A percentile compares a stretch with the other conserved stretches of the same genome.
Conservation (phyloP, 2,329 filamentous ascomycete species). For the Escovopsis sp. region DNA sequence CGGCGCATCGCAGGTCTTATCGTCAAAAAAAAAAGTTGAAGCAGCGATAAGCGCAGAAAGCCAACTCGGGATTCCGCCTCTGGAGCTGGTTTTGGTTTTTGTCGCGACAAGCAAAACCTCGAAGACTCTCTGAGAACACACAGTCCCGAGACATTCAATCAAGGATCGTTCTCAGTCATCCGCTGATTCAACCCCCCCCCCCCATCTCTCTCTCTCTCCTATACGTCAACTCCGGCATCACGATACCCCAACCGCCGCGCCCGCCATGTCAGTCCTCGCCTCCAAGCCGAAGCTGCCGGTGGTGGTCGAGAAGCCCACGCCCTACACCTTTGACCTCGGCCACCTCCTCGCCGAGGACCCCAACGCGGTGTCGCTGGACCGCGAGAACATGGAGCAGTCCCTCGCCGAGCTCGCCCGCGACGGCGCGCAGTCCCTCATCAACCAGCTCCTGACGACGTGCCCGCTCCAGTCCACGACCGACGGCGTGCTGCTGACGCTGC, state of each 20-base stretch:
- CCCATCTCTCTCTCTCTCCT: too few species aligned
- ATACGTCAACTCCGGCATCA: too few species aligned
- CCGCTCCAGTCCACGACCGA: conserved; percentile 54
- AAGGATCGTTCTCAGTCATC: too few species aligned
- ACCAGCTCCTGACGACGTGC: conserved; percentile 85
- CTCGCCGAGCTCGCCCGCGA: conserved; percentile 68
- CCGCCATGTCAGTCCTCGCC: conserved; percentile 21
- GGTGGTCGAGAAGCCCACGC: conserved; percentile 65
- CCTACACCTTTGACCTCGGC: conserved; percentile 86
- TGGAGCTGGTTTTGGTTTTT: background rate
- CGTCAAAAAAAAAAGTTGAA: conserved; percentile 11
- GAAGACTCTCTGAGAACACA: too few species aligned
- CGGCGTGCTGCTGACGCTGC: conserved; percentile 68
- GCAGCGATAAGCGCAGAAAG: conserved; percentile 5
- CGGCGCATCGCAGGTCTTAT: conserved; percentile 11
- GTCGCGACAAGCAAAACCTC: too few species aligned
- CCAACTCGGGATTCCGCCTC: background rate
- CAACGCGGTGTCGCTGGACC: conserved; percentile 56
- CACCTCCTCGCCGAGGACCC: conserved; percentile 76
- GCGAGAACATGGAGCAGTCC: conserved; percentile 43
- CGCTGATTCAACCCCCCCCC: too few species aligned
- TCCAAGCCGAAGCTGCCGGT: conserved; percentile 40
- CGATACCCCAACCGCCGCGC: background rate
- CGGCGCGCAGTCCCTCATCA: conserved; percentile 81
- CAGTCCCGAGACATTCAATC: too few species aligned